Evolutionary conservation across 139 green algal species (phyloP), one percentile per base, ranked within the genome.

Genomic region (Chlamydomonas incerta): DNA sequence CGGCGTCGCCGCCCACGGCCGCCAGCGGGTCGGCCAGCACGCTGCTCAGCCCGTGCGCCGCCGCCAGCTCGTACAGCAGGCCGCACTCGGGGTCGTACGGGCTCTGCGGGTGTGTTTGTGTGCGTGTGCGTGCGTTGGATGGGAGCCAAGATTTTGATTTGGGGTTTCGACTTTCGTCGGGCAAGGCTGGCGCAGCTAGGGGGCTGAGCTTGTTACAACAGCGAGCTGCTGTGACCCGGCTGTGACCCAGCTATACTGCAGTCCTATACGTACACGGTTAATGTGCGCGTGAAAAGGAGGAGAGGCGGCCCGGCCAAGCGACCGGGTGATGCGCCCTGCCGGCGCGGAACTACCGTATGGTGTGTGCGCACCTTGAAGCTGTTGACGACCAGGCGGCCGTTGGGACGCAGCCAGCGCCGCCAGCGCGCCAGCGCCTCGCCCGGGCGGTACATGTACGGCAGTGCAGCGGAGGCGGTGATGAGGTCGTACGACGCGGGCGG

Each of bases 371-470:
- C 74, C 55, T 52, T 68, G 55, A 57, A 81, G 52, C 31, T 55
- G 55, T 81, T 69, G 2, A 57, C 47, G 21, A 55, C 31, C 31
- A 81, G 55, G 0, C 74, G 33, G 9, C 74, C 74, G 31, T 20
- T 24, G 28, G 74, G 74, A 33, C 55, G 33, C 74, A 81, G 55
- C 74, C 74, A 81, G 31, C 33, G 9, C 52, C 74, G 52, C 74
- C 74, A 81, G 20, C 52, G 55, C 55, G 9, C 33, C 55, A 81
- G 33, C 52, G 74, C 74, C 31, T 3, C 26, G 6, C 4, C 55
- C 20, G 74, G 55, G 55, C 69, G n/a, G 4, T 18, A 10, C 55
- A 81, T 68, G 74, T 81, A 81, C 55, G 74, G 74, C 74, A 81
- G 74, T 17, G 33, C 18, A 6, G 74, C 74, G 31, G 46, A 70